These are phyloP conservation scores for Corniculantispora saksenae DNA, from an alignment of 2,329 filamentous ascomycete genomes.

Conservation along the genomic window DNA sequence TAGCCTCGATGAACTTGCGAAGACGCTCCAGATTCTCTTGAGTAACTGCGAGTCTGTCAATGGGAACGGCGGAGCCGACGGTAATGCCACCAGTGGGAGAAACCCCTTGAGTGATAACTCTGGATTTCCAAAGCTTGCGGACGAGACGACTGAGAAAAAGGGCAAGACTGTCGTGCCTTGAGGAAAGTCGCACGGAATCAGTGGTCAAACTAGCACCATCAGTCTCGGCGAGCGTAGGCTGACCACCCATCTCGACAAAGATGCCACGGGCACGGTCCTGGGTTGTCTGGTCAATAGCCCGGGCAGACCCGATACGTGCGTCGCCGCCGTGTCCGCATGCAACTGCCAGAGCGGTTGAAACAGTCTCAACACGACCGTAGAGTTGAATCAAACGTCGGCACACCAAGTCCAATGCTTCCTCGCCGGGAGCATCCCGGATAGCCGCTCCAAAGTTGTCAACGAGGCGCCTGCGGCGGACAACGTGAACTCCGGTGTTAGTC, in stretches of 20 bases:
- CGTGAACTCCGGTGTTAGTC: conserved; percentile 86
- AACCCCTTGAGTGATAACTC: conserved; percentile 62
- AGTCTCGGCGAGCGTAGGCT: conserved; percentile 77
- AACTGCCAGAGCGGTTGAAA: conserved; percentile 88
- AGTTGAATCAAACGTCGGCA: conserved; percentile 80
- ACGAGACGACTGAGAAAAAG: conserved; percentile 88
- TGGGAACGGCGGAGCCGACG: conserved; percentile 66
- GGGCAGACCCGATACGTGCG: conserved; percentile 66
- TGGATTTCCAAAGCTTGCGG: conserved; percentile 82
- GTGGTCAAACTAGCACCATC: conserved; percentile 71
- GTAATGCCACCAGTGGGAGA: conserved; percentile 59
- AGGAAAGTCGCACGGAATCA: conserved; percentile 83
- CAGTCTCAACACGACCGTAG: conserved; percentile 86
- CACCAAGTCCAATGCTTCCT: conserved; percentile 79
- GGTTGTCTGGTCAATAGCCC: conserved; percentile 81
- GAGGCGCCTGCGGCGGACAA: conserved; percentile 78
- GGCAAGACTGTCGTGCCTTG: conserved; percentile 83
- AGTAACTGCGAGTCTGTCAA: conserved; percentile 69
- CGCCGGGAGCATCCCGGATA: conserved; percentile 70
- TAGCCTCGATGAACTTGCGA: conserved; percentile 80
- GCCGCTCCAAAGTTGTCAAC: conserved; percentile 90
- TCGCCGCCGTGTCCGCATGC: conserved; percentile 92
- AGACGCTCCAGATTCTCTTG: conserved; percentile 81
- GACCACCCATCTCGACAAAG: conserved; percentile 91
- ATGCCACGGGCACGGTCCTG: conserved; percentile 81